Conservation (phyloP, 2,329 filamentous ascomycete species). For the Fusarium nodosum region DNA sequence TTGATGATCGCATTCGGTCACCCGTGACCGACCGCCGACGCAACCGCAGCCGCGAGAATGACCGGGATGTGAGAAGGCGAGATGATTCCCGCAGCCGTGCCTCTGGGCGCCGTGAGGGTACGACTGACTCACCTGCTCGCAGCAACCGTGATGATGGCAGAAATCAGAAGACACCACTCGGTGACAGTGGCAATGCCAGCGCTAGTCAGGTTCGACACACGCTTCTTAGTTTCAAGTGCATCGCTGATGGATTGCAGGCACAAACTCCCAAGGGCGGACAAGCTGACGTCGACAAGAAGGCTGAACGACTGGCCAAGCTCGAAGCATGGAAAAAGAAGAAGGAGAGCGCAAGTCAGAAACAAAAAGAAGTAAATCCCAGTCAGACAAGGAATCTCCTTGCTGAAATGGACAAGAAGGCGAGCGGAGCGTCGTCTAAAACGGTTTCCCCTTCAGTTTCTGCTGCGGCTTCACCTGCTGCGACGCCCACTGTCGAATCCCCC, state of each 20-base stretch:
- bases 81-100: conserved; percentile 79
- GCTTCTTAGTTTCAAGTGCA: conserved; percentile 2
- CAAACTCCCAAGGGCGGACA: conserved; percentile 66
- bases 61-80: conserved; percentile 76
- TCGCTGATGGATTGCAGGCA: conserved; percentile 59
- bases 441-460: conserved; percentile 66
- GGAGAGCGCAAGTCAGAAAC: conserved; percentile 79
- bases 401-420: conserved; percentile 79
- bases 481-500: conserved; percentile 64
- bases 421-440: conserved; percentile 58
- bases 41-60: conserved; percentile 72
- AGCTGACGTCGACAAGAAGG: conserved; percentile 79
- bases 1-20: conserved; percentile 70
- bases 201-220: conserved; percentile 69
- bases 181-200: conserved; percentile 63
- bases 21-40: conserved; percentile 67
- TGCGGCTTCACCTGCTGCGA: conserved; percentile 63
- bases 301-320: conserved; percentile 82
- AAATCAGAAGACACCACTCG: conserved; percentile 64
- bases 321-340: conserved; percentile 95
- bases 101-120: conserved; percentile 75
- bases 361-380: conserved; percentile 75
- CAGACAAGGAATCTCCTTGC: conserved; percentile 76
- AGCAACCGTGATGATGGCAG: conserved; percentile 75
- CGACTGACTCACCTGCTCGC: conserved; percentile 77